phyloP scores from a whole-genome alignment of 169 alveolate genomes.

The Eimeria maxima region DNA sequence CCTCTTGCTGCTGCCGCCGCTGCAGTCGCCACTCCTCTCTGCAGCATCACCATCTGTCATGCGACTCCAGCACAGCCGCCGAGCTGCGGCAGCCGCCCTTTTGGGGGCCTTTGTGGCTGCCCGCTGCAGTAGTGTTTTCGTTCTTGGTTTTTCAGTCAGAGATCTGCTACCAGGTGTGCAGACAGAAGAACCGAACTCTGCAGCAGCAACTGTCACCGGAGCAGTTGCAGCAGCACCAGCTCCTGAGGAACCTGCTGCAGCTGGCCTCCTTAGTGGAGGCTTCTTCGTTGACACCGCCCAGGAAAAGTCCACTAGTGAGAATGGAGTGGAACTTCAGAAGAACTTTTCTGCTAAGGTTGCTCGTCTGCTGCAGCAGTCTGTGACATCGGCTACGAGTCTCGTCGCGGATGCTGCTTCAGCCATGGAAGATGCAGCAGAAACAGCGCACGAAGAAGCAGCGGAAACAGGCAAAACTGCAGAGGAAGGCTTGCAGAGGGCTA shows the following conservation, averaged over 20 bases:
- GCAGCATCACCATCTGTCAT: neutral
- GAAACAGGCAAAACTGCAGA: neutral
- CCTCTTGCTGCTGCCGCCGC: neutral
- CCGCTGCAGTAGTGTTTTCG: neutral
- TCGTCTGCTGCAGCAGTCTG: constrained; percentile 37
- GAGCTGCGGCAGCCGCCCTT: neutral
- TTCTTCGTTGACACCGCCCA: neutral
- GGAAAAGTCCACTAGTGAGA: no score
- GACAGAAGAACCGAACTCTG: neutral
- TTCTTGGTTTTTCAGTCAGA: neutral
- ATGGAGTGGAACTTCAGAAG: neutral
- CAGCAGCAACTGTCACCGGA: neutral
- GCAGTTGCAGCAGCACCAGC: neutral
- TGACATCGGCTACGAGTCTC: neutral
- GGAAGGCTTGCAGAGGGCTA: neutral
- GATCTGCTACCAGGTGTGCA: neutral
- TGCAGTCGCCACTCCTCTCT: neutral
- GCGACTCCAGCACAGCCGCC: neutral
- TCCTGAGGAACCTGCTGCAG: constrained; percentile 5
- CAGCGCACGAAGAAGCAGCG: neutral
- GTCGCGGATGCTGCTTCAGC: neutral
- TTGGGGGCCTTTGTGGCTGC: neutral
- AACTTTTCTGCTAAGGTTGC: neutral
- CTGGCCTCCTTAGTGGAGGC: constrained; percentile 49
- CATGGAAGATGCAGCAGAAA: neutral